Percentiles rank a stretch among this genome's conserved stretches.
Conservation (phyloP, 2,329 filamentous ascomycete species). For the Clarireedia hainanense region DNA sequence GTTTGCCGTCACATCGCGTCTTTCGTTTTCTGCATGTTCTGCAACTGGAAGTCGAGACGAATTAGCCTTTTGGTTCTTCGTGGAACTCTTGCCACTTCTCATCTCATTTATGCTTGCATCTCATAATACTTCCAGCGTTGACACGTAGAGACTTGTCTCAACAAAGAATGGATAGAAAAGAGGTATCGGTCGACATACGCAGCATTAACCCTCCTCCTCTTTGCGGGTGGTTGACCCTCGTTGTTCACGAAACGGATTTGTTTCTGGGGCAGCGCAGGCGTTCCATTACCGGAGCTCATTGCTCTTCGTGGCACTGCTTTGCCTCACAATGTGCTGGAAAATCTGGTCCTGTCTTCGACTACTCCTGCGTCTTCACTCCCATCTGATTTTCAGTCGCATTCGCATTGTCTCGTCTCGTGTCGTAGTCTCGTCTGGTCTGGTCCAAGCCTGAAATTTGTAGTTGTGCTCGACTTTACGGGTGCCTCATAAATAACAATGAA, state of each 20-base stretch:
- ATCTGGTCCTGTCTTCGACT: neutral
- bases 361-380: neutral
- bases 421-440: neutral
- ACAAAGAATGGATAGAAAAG: neutral
- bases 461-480: neutral
- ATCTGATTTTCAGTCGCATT: neutral
- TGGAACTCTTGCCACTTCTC: neutral
- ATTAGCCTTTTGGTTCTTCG: neutral
- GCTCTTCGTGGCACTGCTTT: neutral
- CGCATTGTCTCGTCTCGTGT: neutral
- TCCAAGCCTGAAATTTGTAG: too few species aligned
- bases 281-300: constrained; percentile 1
- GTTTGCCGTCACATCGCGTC: constrained; percentile 67
- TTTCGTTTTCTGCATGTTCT: constrained; percentile 69
- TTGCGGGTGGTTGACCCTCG: constrained; percentile 72
- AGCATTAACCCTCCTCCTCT: constrained; percentile 70
- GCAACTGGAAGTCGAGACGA: constrained; percentile 41
- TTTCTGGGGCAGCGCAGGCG: constrained; percentile 28
- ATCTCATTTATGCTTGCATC: neutral
- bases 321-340: neutral
- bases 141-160: too few species aligned
- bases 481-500: neutral
- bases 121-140: too few species aligned
- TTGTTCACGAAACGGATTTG: constrained; percentile 75
- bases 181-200: constrained; percentile 47